These are phyloP conservation scores for Angophora floribunda DNA, from an alignment of 345 rosid species.

Conservation along the genomic window DNA sequence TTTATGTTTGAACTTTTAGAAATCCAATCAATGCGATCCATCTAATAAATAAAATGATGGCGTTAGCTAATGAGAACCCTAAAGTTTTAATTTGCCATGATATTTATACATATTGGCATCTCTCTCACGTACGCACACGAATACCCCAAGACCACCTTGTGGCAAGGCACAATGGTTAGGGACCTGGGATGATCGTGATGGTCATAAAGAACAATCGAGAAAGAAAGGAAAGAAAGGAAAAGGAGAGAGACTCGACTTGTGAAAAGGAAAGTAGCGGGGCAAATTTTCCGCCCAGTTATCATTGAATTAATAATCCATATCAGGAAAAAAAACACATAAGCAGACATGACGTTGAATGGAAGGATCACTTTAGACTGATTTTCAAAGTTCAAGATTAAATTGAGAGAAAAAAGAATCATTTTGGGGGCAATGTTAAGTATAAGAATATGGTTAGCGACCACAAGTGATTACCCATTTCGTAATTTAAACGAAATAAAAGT, in stretches of 20 bases:
- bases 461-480: background rate
- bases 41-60: background rate
- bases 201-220: background rate
- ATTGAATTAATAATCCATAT: no score
- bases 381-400: no score
- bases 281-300: background rate
- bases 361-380: background rate
- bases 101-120: background rate
- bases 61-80: background rate
- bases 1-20: background rate
- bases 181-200: background rate
- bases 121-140: background rate
- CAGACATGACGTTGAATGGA: background rate
- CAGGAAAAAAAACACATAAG: background rate
- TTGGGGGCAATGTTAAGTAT: background rate
- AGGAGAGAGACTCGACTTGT: background rate
- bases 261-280: background rate
- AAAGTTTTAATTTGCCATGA: background rate
- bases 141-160: background rate
- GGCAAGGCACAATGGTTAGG: background rate
- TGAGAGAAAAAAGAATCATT: no score
- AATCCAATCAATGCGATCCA: background rate
- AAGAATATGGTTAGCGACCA: background rate
- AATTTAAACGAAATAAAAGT: background rate
- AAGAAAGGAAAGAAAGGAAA: background rate